Evolutionary conservation across 192 early-diverging fungal genomes (phyloP), one percentile per base, ranked within the genome.

Genomic region (Gigaspora rosea): DNA sequence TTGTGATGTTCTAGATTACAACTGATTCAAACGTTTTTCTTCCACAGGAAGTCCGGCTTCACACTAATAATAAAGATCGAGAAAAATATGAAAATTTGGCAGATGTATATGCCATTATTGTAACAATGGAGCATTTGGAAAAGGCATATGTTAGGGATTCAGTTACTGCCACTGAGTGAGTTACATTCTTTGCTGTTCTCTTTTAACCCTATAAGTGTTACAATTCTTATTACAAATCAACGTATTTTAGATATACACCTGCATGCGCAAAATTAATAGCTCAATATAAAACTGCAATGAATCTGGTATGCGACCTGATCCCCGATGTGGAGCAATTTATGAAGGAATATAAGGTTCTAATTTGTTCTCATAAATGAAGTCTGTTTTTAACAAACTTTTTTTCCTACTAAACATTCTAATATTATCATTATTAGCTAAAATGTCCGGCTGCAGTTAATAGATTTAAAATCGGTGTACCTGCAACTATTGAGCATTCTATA

Each of bases 391-490:
- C 1, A 71, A 18, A n/a, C n/a, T 27, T n/a, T 51, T 27, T 36
- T 20, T 16, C 36, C 35, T 4, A 58, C 35, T 50, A 10, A 52
- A 54, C 15, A 35, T 49, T 72, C 13, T 66, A n/a, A 13, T 78
- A 2, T 77, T 33, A 6, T 41, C 7, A 41, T 41, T 41, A 56
- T 66, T 41, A 92, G 87, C 81, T 97, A 46, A 87, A 87, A 51
- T 96, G 95, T 72, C 93, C 96, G 2, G 94, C 95, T 4, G 97
- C 96, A 3, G 86, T 87, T 18, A 91, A 92, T 69, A 85, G 96
- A 47, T 83, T 99, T 71, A 93, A 95, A 80, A 94, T 96, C n/a
- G 97, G 97, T 0, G 95, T 99, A 0, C 97, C 97, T 2, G 93
- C 94, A 11, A 99, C 97, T 0, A 89, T 96, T 48, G 97, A 99